phyloP scores from a whole-genome alignment of 352 stramenopile genomes.

The Phytophthora pluvialis region DNA sequence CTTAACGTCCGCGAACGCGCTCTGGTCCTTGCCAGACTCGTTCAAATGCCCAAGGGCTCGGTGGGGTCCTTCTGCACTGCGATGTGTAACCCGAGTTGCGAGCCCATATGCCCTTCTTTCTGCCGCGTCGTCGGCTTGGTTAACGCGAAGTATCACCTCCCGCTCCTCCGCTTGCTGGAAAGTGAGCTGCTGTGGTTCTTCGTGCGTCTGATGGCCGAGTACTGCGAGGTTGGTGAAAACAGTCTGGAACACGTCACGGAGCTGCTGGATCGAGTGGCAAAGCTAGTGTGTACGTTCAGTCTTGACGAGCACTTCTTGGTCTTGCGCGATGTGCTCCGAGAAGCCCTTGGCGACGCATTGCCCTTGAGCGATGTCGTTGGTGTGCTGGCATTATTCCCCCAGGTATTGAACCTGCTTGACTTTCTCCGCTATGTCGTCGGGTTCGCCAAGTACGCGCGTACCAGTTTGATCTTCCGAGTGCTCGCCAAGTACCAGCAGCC shows the following conservation, averaged over 20 bases:
- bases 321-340: conserved; percentile 51
- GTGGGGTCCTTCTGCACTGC: conserved; percentile 42
- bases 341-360: conserved; percentile 46
- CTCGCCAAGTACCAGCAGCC: conserved; percentile 57
- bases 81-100: conserved; percentile 38
- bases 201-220: conserved; percentile 46
- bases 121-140: conserved; percentile 54
- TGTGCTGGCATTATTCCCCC: conserved; percentile 62
- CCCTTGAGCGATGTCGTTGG: conserved; percentile 48
- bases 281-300: conserved; percentile 42
- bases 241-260: conserved; percentile 3
- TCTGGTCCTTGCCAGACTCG: conserved; percentile 30
- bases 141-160: conserved; percentile 42
- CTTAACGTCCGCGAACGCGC: conserved; percentile 38
- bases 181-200: conserved; percentile 57
- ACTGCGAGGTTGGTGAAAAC: conserved; percentile 7
- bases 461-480: conserved; percentile 57
- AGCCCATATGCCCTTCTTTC: conserved; percentile 42
- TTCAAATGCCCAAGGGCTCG: conserved; percentile 53
- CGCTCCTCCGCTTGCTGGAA: conserved; percentile 50
- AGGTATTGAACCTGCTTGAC: conserved; percentile 32
- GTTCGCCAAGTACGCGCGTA: conserved; percentile 35
- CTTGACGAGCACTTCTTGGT: conserved; percentile 41
- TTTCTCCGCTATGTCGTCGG: conserved; percentile 58
- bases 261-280: conserved; percentile 55